Conservation (phyloP, 1,284 basidiomycete species). For the Ganoderma sinense region DNA sequence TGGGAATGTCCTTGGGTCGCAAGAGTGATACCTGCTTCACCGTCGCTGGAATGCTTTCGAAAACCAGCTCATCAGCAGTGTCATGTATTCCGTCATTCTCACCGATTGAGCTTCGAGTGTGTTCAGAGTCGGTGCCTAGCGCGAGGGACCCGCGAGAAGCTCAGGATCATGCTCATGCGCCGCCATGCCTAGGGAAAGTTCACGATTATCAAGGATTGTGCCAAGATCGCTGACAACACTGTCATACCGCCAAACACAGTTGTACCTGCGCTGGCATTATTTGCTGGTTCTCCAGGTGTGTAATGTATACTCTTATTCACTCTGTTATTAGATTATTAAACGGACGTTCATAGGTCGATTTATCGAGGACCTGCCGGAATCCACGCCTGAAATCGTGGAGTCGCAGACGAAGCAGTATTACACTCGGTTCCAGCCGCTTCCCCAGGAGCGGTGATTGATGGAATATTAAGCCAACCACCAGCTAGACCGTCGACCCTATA, state of each 20-base stretch:
- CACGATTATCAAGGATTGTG: conserved; percentile 96
- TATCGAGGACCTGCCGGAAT: conserved; percentile 88
- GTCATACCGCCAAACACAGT: conserved; percentile 94
- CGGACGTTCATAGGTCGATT: conserved; percentile 65
- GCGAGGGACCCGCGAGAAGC: no score
- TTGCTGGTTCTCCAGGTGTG: conserved; percentile 89
- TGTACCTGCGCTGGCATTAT: conserved; percentile 87
- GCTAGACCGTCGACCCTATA: conserved; percentile 13
- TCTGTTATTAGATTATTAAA: no score
- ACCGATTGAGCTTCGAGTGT: neutral
- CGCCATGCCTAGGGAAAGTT: conserved; percentile 83
- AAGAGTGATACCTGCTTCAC: no score
- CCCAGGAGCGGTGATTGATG: conserved; percentile 29
- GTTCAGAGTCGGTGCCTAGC: neutral
- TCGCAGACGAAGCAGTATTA: conserved; percentile 78
- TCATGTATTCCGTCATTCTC: no score
- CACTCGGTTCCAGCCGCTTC: conserved; percentile 57
- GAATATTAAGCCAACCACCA: no score
- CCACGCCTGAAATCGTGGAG: conserved; percentile 64
- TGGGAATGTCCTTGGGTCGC: no score
- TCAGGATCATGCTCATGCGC: neutral
- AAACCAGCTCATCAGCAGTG: no score
- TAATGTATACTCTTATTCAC: neutral
- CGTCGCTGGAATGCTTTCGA: no score
- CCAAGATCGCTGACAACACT: conserved; percentile 86